These are phyloP conservation scores for Cylindrodendrum hubeiense DNA, from an alignment of 2,329 filamentous ascomycete species.

Conservation along the genomic window DNA sequence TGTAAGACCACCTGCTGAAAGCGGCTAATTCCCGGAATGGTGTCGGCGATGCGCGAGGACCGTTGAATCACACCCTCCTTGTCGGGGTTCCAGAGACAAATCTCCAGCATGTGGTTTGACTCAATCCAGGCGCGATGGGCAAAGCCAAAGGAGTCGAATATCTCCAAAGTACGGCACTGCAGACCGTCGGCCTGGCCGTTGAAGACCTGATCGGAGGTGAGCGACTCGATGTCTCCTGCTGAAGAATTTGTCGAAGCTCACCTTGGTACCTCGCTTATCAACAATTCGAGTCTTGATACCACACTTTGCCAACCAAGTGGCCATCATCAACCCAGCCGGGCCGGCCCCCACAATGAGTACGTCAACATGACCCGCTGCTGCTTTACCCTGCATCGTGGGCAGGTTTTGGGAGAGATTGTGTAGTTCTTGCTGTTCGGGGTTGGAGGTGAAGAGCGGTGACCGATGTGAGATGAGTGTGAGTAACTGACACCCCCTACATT, in stretches of 20 bases:
- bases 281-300: slow-evolving; percentile 34
- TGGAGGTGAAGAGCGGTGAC: background rate
- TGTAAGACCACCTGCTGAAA: slow-evolving; percentile 78
- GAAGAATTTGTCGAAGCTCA: background rate
- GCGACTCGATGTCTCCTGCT: background rate
- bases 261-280: slow-evolving; percentile 32
- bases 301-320: slow-evolving; percentile 32
- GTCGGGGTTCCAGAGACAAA: slow-evolving; percentile 72
- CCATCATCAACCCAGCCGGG: slow-evolving; percentile 33
- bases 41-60: slow-evolving; percentile 72
- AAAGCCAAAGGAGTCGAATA: slow-evolving; percentile 79
- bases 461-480: no score
- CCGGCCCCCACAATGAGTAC: slow-evolving; percentile 29
- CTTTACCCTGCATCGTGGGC: slow-evolving; percentile 7
- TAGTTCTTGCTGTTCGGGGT: background rate
- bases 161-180: slow-evolving; percentile 76
- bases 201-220: slow-evolving; percentile 19
- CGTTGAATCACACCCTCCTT: slow-evolving; percentile 67
- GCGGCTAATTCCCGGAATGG: slow-evolving; percentile 69
- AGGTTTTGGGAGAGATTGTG: background rate
- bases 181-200: slow-evolving; percentile 60
- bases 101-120: slow-evolving; percentile 74
- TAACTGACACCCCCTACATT: background rate
- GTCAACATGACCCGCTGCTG: slow-evolving; percentile 20
- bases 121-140: slow-evolving; percentile 73